Percentiles rank a stretch among this genome's conserved stretches.
phyloP scores from a whole-genome alignment of 2,329 filamentous ascomycete species.

The Penicillium oxalicum region DNA sequence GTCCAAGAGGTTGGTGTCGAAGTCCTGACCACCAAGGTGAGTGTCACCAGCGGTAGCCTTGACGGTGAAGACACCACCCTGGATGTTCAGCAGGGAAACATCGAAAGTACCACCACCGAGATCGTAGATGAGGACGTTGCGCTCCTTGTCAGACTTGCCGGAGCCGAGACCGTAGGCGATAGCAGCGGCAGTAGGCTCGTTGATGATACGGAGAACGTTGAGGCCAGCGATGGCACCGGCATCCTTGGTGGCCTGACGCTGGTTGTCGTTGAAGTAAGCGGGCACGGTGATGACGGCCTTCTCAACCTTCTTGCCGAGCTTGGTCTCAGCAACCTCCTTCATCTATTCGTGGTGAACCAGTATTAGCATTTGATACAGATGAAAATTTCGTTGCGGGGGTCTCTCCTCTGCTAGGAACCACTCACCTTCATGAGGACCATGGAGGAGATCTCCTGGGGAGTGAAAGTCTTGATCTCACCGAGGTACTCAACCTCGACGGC shows the following conservation, averaged over 20 bases:
- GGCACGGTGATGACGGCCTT: conserved; percentile 99
- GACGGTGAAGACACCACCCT: conserved; percentile 98
- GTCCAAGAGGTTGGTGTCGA: conserved; percentile 91
- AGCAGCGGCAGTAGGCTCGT: conserved; percentile 96
- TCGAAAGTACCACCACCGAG: conserved; percentile 99
- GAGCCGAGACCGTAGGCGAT: conserved; percentile 97
- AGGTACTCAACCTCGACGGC: conserved; percentile 95
- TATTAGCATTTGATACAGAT: neutral
- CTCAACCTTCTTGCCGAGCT: conserved; percentile 97
- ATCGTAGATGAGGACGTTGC: conserved; percentile 99
- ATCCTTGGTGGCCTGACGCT: conserved; percentile 99
- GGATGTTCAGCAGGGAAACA: conserved; percentile 98
- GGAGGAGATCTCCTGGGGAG: conserved; percentile 95
- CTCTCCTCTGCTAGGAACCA: neutral
- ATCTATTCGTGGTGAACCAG: conserved; percentile 53
- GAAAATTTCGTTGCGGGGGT: neutral
- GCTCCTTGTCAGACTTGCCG: conserved; percentile 94
- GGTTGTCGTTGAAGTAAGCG: conserved; percentile 99
- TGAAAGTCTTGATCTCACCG: conserved; percentile 90
- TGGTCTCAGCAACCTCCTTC: conserved; percentile 98
- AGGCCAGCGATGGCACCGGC: conserved; percentile 95
- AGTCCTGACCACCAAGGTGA: conserved; percentile 91
- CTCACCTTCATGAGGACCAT: conserved; percentile 96
- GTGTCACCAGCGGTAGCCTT: conserved; percentile 98
- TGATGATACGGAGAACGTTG: conserved; percentile 99